Base-by-base conservation (phyloP, 805 yeast species). In the Pichia paraexigua region DNA sequence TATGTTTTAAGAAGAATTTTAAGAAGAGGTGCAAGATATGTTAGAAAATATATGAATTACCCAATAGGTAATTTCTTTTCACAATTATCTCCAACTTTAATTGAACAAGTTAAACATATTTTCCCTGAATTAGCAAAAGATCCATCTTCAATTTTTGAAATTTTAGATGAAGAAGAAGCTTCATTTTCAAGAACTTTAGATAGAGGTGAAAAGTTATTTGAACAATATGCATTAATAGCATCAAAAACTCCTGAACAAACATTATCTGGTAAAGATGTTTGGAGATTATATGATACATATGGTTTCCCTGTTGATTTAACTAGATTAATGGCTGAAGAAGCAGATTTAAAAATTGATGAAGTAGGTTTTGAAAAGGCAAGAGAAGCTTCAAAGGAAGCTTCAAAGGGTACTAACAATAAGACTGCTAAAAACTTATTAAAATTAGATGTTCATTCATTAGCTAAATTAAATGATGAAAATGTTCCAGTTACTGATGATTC, bases 231-330 rank as follows among this genome's bases (percentile, higher is more conserved):
- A 44, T 78, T 80, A 48, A 80, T 80, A 61, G 96, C 98, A 50
- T 73, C 85, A 48, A 80, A 83, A 62, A 77, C 85, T 28, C 84
- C 86, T 45, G 80, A 78, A 56, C 90, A 84, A 69, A 79, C 85
- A 41, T 77, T 94, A 56, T 80, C 87, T 46, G 99, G 99, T 68
- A 84, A 80, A 63, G 97, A 92, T 67, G 99, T 94, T 41, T 94
- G 99, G 99, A 82, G 99, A 72, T 76, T 94, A 61, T 94, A 94
- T 63, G 99, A 94, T 63, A 94, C 99, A 13, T 94, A 92, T 65
- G 99, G 99, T 53, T 94, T 94, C 86, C 99, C 99, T 40, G 97
- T 90, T 52, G 99, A 94, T 71, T 79, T 94, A 66, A 94, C 99
- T 30, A 83, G 96, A 67, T 79, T 94, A 66, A 94, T 94, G 99